Evolutionary conservation across 2,329 filamentous ascomycete genomes (phyloP).

Genomic region (Trichophyton verrucosum): DNA sequence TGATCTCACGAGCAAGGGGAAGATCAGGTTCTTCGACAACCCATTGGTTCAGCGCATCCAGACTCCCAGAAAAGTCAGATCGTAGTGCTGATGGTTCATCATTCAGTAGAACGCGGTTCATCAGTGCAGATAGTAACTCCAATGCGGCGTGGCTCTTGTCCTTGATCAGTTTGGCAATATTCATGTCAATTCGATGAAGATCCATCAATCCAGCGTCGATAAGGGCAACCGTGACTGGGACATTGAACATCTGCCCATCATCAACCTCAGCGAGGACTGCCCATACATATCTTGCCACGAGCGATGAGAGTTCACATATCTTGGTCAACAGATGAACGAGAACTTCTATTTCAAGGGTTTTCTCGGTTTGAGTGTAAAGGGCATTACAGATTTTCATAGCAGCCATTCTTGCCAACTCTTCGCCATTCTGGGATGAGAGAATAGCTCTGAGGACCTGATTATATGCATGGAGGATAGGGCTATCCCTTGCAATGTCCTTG

Average conservation of each 20-base stretch:
- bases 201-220: conserved; percentile 50
- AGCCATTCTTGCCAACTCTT: conserved; percentile 43
- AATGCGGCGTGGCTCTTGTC: conserved; percentile 60
- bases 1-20: conserved; percentile 56
- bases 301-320: conserved; percentile 49
- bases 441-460: conserved; percentile 45
- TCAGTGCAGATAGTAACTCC: conserved; percentile 64
- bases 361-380: conserved; percentile 44
- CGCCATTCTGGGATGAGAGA: conserved; percentile 43
- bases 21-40: conserved; percentile 59
- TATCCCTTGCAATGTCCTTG: conserved; percentile 43
- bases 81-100: conserved; percentile 67
- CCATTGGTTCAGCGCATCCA: conserved; percentile 73
- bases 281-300: conserved; percentile 42
- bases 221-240: conserved; percentile 48
- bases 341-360: conserved; percentile 49
- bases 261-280: conserved; percentile 40
- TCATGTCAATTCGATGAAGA: conserved; percentile 53
- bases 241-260: conserved; percentile 51
- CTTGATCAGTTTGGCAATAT: conserved; percentile 59
- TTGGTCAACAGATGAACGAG: conserved; percentile 49
- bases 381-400: conserved; percentile 45
- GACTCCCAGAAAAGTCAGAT: conserved; percentile 71
- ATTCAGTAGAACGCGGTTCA: conserved; percentile 66
- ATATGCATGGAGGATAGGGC: conserved; percentile 45